Percentiles rank a stretch among this genome's conserved stretches.
These are phyloP conservation scores for Logfia minima DNA, from an alignment of 129 eudicot genomes.

Conservation along the genomic window DNA sequence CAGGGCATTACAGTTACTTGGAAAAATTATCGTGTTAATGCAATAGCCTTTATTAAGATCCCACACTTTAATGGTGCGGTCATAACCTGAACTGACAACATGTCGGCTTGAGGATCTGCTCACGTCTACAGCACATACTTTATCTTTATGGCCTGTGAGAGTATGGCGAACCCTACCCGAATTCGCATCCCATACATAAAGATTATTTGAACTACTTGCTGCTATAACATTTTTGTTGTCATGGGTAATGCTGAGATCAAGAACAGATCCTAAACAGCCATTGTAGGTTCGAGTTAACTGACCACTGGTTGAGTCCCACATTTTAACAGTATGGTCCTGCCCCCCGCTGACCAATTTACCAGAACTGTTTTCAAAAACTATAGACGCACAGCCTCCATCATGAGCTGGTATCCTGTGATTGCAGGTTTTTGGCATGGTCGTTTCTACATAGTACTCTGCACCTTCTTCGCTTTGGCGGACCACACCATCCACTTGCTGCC, in stretches of 20 bases:
- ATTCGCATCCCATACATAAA: slow-evolving; percentile 77
- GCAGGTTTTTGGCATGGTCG: slow-evolving; percentile 60
- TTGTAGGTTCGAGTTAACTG: slow-evolving; percentile 48
- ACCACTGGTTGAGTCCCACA: slow-evolving; percentile 86
- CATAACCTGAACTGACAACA: slow-evolving; percentile 89
- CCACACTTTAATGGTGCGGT: slow-evolving; percentile 91
- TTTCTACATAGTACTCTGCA: slow-evolving; percentile 70
- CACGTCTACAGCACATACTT: slow-evolving; percentile 90
- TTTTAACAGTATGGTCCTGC: slow-evolving; percentile 74
- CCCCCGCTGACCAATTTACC: slow-evolving; percentile 73
- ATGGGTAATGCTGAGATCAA: slow-evolving; percentile 73
- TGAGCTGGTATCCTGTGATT: slow-evolving; percentile 76
- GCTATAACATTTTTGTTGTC: slow-evolving; percentile 69
- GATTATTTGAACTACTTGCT: slow-evolving; percentile 79
- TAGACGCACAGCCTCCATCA: slow-evolving; percentile 82
- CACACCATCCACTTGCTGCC: slow-evolving; percentile 88
- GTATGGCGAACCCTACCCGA: slow-evolving; percentile 79
- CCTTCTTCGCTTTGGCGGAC: slow-evolving; percentile 95
- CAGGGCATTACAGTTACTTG: slow-evolving; percentile 79
- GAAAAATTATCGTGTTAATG: slow-evolving; percentile 67
- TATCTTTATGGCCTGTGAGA: slow-evolving; percentile 89
- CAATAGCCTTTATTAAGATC: slow-evolving; percentile 90
- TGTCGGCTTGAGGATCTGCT: slow-evolving; percentile 67
- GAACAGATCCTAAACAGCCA: slow-evolving; percentile 87
- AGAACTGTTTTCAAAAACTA: slow-evolving; percentile 72